phyloP scores from a whole-genome alignment of 73 alveolate species.

The Paramecium primaurelia region DNA sequence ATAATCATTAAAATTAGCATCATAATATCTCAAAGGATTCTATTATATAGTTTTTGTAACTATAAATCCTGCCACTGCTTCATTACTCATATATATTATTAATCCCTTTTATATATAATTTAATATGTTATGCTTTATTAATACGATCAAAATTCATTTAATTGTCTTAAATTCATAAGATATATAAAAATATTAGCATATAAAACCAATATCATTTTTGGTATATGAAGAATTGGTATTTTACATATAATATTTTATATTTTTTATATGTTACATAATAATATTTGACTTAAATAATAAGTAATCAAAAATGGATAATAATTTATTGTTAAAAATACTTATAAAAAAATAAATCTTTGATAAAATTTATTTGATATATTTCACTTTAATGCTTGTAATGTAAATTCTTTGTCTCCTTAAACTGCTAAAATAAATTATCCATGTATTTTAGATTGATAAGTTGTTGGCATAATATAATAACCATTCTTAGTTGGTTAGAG shows the following conservation, averaged over 20 bases:
- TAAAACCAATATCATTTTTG: too few species aligned
- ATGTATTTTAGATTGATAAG: conserved; percentile 87
- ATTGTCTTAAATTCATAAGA: background rate
- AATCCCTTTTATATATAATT: background rate
- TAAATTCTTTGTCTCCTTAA: conserved; percentile 80
- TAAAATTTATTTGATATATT: background rate
- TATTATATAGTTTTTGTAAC: background rate
- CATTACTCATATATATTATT: background rate
- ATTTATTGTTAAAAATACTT: background rate
- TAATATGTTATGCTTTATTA: background rate
- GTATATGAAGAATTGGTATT: too few species aligned
- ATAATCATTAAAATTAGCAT: background rate
- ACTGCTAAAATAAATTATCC: conserved; percentile 88
- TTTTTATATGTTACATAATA: too few species aligned
- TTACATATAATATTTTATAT: too few species aligned
- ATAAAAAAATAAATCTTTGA: background rate
- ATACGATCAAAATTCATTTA: background rate
- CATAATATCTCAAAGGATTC: background rate
- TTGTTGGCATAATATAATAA: conserved; percentile 94
- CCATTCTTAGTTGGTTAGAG: conserved; percentile 88
- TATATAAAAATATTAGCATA: background rate
- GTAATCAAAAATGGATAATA: background rate
- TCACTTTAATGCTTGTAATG: conserved; percentile 65
- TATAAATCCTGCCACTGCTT: background rate
- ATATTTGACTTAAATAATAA: too few species aligned